Conservation (phyloP, 768 basidiomycete species). For the Lactarius quietus region DNA sequence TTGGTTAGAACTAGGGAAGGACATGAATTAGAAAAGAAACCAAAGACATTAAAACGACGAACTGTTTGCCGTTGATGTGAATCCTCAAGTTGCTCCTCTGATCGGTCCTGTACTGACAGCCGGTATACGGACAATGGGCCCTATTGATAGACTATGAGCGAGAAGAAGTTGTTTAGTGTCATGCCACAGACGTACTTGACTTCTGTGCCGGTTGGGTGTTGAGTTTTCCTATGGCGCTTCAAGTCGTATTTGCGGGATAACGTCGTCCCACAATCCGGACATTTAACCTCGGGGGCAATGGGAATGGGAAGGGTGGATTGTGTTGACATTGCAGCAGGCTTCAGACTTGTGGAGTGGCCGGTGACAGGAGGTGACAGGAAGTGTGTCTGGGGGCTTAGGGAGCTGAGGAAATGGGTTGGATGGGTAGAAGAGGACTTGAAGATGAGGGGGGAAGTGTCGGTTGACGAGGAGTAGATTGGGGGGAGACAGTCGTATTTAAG, state of each 20-base stretch:
- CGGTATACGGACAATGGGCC: conserved; percentile 1
- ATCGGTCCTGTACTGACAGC: conserved; percentile 5
- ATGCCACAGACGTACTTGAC: conserved; percentile 13
- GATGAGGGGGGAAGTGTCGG: neutral
- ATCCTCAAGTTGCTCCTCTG: conserved; percentile 9
- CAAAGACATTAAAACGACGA: neutral
- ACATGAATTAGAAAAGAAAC: neutral
- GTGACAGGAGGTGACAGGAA: neutral
- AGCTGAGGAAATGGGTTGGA: neutral
- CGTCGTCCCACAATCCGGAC: conserved; percentile 10
- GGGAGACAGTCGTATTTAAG: conserved; percentile 13
- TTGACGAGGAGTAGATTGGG: neutral
- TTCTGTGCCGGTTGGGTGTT: conserved; percentile 11
- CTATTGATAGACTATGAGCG: conserved; percentile 3
- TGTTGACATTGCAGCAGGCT: neutral
- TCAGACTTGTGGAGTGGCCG: neutral
- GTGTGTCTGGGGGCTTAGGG: neutral
- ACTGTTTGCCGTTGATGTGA: conserved; percentile 11
- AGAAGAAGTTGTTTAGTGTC: neutral
- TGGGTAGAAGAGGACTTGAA: neutral
- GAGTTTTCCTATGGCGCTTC: conserved; percentile 14
- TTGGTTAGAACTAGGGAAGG: neutral
- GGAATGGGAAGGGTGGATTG: neutral
- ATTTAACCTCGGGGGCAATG: neutral
- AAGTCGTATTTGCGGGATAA: conserved; percentile 11